A percentile compares a stretch with the other conserved stretches of the same genome.
phyloP scores from a whole-genome alignment of 495 filamentous ascomycete genomes.

The Alectoria sarmentosa region DNA sequence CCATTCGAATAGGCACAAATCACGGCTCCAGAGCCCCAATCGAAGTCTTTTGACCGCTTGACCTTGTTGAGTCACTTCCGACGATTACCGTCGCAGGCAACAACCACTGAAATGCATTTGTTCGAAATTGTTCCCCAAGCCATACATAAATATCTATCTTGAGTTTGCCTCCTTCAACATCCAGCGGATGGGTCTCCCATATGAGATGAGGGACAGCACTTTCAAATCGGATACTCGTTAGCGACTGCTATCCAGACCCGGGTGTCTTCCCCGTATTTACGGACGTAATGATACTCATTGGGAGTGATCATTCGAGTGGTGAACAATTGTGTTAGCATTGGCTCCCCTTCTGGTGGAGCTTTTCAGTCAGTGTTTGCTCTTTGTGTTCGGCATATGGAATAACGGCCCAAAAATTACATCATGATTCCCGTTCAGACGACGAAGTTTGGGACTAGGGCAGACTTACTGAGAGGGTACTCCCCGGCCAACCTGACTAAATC shows the following conservation, averaged over 20 bases:
- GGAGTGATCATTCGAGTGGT: not conserved
- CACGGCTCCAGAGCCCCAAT: constrained; percentile 1
- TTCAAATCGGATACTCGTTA: not conserved
- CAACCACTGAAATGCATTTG: not conserved
- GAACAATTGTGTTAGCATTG: not conserved
- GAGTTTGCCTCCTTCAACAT: not conserved
- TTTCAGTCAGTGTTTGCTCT: too few relatives aligned
- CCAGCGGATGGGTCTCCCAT: not conserved
- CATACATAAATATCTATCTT: not conserved
- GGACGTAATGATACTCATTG: not conserved
- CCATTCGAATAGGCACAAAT: constrained; percentile 1
- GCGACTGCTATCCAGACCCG: not conserved
- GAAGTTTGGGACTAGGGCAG: too few relatives aligned
- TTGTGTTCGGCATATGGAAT: too few relatives aligned
- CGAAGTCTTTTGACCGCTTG: not conserved
- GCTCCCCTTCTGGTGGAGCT: not conserved
- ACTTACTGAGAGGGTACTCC: too few relatives aligned
- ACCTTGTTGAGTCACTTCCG: not conserved
- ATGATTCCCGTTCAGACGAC: too few relatives aligned
- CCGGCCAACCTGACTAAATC: too few relatives aligned
- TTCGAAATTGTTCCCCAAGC: not conserved
- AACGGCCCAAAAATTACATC: too few relatives aligned
- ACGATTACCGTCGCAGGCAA: not conserved
- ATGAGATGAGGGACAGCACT: not conserved
- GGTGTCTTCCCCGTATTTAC: not conserved